These are phyloP conservation scores for Pythium dissotocum DNA, from an alignment of 352 stramenopile genomes.

Conservation along the genomic window DNA sequence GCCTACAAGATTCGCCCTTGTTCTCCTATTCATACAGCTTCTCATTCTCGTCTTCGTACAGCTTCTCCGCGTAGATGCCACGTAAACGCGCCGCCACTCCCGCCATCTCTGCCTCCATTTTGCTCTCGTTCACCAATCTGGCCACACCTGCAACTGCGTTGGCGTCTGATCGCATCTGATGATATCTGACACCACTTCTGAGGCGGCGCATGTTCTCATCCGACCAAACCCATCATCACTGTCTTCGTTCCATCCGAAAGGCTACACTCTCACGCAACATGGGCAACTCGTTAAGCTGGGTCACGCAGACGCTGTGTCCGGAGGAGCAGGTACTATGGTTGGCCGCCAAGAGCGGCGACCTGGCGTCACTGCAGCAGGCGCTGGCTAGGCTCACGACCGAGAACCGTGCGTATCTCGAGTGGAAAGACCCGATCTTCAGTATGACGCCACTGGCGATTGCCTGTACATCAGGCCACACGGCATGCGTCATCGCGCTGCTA, in stretches of 20 bases:
- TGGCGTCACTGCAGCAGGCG: conserved; percentile 45
- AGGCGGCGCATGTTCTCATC: not conserved
- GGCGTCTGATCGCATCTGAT: conserved; percentile 1
- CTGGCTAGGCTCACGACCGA: conserved; percentile 53
- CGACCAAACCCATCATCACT: not conserved
- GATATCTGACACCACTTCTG: not conserved
- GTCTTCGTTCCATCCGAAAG: not conserved
- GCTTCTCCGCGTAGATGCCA: conserved; percentile 7
- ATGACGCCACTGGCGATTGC: conserved; percentile 73
- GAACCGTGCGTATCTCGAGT: conserved; percentile 72
- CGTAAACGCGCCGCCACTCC: conserved; percentile 17
- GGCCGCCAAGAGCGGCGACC: conserved; percentile 71
- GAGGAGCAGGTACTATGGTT: conserved; percentile 79
- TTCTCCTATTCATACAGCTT: not conserved
- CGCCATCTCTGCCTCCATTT: conserved; percentile 17
- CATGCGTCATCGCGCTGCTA: conserved; percentile 63
- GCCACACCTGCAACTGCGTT: not conserved
- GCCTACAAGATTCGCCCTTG: not conserved
- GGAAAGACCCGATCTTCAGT: conserved; percentile 60
- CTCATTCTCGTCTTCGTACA: not conserved
- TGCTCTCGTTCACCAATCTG: not conserved
- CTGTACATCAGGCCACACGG: conserved; percentile 54
- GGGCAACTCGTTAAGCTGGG: conserved; percentile 77
- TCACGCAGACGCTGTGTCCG: conserved; percentile 68
- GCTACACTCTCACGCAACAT: conserved; percentile 29